These are phyloP conservation scores for Hyaloperonospora arabidopsidis DNA, from an alignment of 352 stramenopile genomes.

Conservation along the genomic window DNA sequence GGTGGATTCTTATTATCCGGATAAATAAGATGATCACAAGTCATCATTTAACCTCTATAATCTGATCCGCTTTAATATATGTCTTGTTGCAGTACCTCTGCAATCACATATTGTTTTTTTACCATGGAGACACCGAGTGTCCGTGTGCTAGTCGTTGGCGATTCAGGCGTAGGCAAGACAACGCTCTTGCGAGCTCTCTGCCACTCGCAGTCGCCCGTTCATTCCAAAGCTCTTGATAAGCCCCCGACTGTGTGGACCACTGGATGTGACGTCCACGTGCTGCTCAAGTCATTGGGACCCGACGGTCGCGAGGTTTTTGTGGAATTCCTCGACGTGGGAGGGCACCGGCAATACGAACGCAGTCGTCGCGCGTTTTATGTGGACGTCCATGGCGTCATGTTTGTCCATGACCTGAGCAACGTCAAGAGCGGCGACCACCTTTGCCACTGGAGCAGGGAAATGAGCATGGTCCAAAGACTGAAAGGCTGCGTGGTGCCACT, in stretches of 20 bases:
- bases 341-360: conserved; percentile 74
- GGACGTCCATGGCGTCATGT: conserved; percentile 72
- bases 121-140: conserved; percentile 68
- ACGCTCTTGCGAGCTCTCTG: conserved; percentile 61
- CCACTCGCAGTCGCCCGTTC: conserved; percentile 15
- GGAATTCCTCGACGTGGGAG: conserved; percentile 80
- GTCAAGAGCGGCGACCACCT: conserved; percentile 67
- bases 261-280: conserved; percentile 73
- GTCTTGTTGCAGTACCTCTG: too few species aligned
- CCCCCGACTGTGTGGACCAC: conserved; percentile 59
- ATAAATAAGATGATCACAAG: too few species aligned
- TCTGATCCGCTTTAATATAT: too few species aligned
- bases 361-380: conserved; percentile 78
- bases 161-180: conserved; percentile 83
- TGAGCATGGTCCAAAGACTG: conserved; percentile 33
- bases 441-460: conserved; percentile 46
- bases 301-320: conserved; percentile 51
- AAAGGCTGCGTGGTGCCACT: conserved; percentile 54
- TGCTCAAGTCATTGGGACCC: conserved; percentile 28
- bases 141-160: conserved; percentile 73
- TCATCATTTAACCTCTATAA: too few species aligned
- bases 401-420: conserved; percentile 79
- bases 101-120: background rate
- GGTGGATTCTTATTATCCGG: too few species aligned
- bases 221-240: conserved; percentile 8